Conservation (phyloP, 2,329 filamentous ascomycete genomes). For the Hypocreales sp. region DNA sequence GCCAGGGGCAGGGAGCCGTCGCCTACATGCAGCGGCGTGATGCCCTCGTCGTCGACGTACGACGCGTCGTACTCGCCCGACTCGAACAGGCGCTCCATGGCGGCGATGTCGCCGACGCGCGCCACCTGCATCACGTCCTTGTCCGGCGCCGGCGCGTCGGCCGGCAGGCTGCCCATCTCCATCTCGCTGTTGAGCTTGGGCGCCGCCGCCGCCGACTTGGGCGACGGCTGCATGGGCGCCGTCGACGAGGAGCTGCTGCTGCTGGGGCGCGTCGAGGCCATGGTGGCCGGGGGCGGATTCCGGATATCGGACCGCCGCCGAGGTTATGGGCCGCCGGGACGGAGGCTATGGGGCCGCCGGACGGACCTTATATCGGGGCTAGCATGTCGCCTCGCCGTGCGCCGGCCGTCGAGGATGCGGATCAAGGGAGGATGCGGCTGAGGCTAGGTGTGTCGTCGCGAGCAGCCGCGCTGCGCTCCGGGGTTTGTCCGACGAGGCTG, state of each 20-base stretch:
- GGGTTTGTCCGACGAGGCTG: too few species aligned
- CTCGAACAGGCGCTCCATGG: slow-evolving; percentile 83
- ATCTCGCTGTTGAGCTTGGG: slow-evolving; percentile 42
- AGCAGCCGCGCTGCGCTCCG: too few species aligned
- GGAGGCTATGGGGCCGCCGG: too few species aligned
- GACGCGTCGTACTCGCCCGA: slow-evolving; percentile 66
- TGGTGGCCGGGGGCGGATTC: too few species aligned
- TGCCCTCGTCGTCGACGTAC: slow-evolving; percentile 79
- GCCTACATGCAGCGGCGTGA: slow-evolving; percentile 85
- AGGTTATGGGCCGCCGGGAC: too few species aligned
- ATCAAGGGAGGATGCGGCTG: too few species aligned
- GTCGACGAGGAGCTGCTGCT: slow-evolving; percentile 5
- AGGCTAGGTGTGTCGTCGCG: too few species aligned
- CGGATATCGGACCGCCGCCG: too few species aligned
- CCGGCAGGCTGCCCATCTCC: slow-evolving; percentile 35
- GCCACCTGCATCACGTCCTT: slow-evolving; percentile 95
- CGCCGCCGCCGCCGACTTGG: slow-evolving; percentile 35
- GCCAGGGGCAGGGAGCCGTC: neutral
- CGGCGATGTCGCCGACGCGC: slow-evolving; percentile 68
- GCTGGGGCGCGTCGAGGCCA: too few species aligned
- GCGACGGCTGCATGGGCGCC: slow-evolving; percentile 34
- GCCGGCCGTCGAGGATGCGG: too few species aligned
- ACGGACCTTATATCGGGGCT: too few species aligned
- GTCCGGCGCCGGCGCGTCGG: slow-evolving; percentile 20
- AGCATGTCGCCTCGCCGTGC: too few species aligned